Percentiles rank a stretch among this genome's conserved stretches.
Evolutionary conservation across 2,329 filamentous ascomycete genomes (phyloP).

Genomic region (Colletotrichum sp.): DNA sequence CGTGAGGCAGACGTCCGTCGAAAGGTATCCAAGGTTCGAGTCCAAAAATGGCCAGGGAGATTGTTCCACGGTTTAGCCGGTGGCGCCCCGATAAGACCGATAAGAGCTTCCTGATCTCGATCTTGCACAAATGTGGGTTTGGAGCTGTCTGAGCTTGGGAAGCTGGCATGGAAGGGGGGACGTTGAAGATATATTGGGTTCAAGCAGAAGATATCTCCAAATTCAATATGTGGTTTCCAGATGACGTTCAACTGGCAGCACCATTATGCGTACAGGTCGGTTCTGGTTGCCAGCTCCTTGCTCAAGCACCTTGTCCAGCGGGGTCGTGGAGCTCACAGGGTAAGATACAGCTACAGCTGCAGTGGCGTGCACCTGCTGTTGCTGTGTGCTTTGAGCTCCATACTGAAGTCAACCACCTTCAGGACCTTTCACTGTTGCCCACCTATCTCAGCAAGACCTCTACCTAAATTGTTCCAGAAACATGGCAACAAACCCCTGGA

Average conservation of each 20-base stretch:
- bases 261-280: not conserved
- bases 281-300: not conserved
- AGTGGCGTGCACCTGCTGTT: not conserved
- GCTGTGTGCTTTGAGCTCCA: not conserved
- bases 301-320: not conserved
- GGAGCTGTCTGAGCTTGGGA: not conserved
- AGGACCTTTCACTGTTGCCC: not conserved
- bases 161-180: not conserved
- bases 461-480: not conserved
- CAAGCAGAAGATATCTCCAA: not conserved
- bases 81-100: not conserved
- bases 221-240: not conserved
- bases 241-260: not conserved
- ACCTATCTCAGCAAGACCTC: not conserved
- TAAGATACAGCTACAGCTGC: not conserved
- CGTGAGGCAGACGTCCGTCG: not conserved
- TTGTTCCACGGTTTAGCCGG: constrained; percentile 14
- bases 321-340: not conserved
- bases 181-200: not conserved
- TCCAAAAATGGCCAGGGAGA: constrained; percentile 9
- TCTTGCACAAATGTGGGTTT: not conserved
- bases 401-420: not conserved
- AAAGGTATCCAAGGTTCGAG: not conserved
- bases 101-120: constrained; percentile 10
- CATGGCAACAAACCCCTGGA: not conserved